phyloP scores from a whole-genome alignment of 202 grass and related monocot species.

The Eragrostis tef region DNA sequence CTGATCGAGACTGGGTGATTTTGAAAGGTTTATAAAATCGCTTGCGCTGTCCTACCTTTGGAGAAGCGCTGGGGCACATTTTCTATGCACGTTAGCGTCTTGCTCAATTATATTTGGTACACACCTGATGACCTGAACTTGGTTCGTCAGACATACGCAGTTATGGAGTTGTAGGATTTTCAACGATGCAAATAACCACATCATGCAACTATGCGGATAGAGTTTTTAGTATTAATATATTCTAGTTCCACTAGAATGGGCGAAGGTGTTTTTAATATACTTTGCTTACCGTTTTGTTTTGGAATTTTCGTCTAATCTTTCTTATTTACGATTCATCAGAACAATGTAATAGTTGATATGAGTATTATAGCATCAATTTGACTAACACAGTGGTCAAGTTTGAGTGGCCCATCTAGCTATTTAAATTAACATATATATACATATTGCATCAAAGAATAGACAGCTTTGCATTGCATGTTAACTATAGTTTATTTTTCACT shows the following conservation, averaged over 20 bases:
- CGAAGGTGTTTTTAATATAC: too few species aligned
- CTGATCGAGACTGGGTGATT: conserved; percentile 44
- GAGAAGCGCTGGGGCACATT: neutral
- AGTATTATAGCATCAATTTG: neutral
- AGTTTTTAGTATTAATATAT: too few species aligned
- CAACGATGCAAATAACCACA: too few species aligned
- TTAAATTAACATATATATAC: neutral
- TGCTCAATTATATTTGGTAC: neutral
- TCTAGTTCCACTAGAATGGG: too few species aligned
- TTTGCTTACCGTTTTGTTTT: too few species aligned
- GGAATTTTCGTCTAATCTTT: too few species aligned
- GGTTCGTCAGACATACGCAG: too few species aligned
- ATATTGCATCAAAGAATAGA: neutral
- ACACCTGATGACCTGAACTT: neutral
- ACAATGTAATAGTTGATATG: too few species aligned
- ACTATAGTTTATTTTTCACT: conserved; percentile 35
- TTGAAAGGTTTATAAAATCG: conserved; percentile 41
- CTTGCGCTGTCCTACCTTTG: conserved; percentile 4
- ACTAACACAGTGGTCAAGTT: neutral
- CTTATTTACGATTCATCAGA: too few species aligned
- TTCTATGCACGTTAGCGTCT: neutral
- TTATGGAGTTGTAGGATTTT: too few species aligned
- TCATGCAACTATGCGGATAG: too few species aligned
- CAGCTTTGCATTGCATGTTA: conserved; percentile 33
- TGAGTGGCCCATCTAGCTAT: conserved; percentile 3